Conservation (phyloP, 225 moss, liverwort and hornwort species). For the Physcomitrium patens region DNA sequence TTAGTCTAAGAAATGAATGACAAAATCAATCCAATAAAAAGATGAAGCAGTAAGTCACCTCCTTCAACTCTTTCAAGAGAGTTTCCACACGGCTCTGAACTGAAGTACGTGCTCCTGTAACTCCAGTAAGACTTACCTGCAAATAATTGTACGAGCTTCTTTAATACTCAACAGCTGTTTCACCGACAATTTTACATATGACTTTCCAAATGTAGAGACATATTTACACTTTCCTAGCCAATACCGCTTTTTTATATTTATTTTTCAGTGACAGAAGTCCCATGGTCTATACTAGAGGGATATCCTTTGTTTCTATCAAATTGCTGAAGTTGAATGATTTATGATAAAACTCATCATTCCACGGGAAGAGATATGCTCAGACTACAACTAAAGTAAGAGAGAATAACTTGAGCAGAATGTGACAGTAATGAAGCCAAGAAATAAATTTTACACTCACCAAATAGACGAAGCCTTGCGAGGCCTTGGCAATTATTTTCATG, state of each 20-base stretch:
- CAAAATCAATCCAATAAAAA: slow-evolving; percentile 1
- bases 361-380: background rate
- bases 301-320: background rate
- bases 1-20: slow-evolving; percentile 4
- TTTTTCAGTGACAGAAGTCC: background rate
- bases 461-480: slow-evolving; percentile 84
- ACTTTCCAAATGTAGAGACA: too few relatives aligned
- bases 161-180: background rate
- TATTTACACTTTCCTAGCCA: too few relatives aligned
- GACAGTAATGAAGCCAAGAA: slow-evolving; percentile 4
- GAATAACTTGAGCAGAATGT: slow-evolving; percentile 8
- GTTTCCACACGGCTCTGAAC: slow-evolving; percentile 68
- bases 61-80: slow-evolving; percentile 76
- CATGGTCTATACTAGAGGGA: background rate
- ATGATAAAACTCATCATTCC: background rate
- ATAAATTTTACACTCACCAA: slow-evolving; percentile 52
- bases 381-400: background rate
- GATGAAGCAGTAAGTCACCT: slow-evolving; percentile 46
- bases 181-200: background rate
- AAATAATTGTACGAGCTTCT: slow-evolving; percentile 16
- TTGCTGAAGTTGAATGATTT: slow-evolving; percentile 6
- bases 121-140: slow-evolving; percentile 90
- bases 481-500: slow-evolving; percentile 63
- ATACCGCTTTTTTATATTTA: too few relatives aligned
- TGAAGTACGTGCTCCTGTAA: slow-evolving; percentile 71